Conservation (phyloP, 495 filamentous ascomycete species). For the Penicillium soppii region DNA sequence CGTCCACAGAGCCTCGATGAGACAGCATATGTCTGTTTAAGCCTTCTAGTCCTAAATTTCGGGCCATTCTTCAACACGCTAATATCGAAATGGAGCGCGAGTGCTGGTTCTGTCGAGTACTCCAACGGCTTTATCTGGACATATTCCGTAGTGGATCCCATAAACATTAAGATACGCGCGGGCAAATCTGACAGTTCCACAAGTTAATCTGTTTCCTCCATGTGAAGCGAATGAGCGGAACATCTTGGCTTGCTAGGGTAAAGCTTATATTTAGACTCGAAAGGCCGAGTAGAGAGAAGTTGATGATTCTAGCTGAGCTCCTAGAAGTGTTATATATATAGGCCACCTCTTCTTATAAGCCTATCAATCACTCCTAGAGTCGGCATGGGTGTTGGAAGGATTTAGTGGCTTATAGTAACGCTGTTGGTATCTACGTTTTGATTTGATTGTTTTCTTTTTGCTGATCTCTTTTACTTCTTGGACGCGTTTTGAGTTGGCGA, state of each 20-base stretch:
- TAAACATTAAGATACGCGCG: background rate
- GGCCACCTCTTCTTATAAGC: constrained; percentile 2
- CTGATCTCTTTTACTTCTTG: background rate
- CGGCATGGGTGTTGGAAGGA: background rate
- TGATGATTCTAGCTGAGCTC: background rate
- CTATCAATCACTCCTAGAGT: background rate
- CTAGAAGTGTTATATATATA: background rate
- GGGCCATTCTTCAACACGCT: constrained; percentile 11
- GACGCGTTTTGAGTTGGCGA: background rate
- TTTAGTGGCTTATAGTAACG: background rate
- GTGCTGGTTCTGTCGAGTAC: constrained; percentile 4
- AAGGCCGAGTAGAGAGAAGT: background rate
- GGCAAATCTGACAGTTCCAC: background rate
- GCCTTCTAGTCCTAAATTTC: constrained; percentile 3
- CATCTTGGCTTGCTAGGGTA: background rate
- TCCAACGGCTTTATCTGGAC: constrained; percentile 9
- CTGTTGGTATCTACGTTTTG: background rate
- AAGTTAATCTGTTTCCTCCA: background rate
- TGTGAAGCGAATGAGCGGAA: background rate
- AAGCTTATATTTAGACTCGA: background rate
- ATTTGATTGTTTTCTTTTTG: background rate
- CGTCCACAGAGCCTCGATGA: constrained; percentile 1
- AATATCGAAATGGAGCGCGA: constrained; percentile 4
- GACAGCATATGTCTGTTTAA: constrained; percentile 3
- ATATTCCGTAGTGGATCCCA: background rate